Evolutionary conservation across 202 grass and related monocot genomes (phyloP).

Genomic region (Dendrocalamus latiflorus): DNA sequence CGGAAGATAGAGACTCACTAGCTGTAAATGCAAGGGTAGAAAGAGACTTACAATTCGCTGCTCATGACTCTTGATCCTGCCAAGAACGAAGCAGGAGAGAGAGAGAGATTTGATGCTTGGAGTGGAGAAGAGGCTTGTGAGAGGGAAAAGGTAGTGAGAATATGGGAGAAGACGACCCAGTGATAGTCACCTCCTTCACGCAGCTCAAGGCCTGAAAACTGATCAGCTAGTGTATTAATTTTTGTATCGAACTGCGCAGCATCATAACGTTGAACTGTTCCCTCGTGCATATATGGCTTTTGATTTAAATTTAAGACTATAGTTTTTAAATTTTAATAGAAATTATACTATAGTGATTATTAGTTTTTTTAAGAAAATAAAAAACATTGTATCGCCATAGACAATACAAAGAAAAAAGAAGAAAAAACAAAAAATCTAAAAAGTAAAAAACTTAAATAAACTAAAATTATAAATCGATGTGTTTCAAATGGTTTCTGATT

Average conservation of each 20-base stretch:
- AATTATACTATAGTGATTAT: too few relatives aligned
- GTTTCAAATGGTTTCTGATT: too few relatives aligned
- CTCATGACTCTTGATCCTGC: constrained; percentile 18
- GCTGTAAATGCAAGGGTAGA: background rate
- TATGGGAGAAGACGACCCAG: background rate
- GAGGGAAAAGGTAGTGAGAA: background rate
- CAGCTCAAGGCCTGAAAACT: background rate
- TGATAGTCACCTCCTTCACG: background rate
- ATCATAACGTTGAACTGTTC: constrained; percentile 1
- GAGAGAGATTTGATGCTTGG: background rate
- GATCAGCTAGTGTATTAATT: background rate
- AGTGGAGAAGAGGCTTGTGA: constrained; percentile 13
- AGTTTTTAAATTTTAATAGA: too few relatives aligned
- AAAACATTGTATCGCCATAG: too few relatives aligned
- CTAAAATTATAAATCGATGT: too few relatives aligned
- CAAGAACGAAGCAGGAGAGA: background rate
- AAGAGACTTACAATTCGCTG: constrained; percentile 47
- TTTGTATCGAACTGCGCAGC: background rate
- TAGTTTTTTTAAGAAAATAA: too few relatives aligned
- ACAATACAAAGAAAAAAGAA: too few relatives aligned
- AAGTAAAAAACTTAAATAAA: too few relatives aligned
- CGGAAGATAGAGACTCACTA: background rate
- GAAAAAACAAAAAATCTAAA: background rate
- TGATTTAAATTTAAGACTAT: too few relatives aligned
- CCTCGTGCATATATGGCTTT: background rate